These are phyloP conservation scores for Aphanocladium album DNA, from an alignment of 2,329 filamentous ascomycete species.

Conservation along the genomic window DNA sequence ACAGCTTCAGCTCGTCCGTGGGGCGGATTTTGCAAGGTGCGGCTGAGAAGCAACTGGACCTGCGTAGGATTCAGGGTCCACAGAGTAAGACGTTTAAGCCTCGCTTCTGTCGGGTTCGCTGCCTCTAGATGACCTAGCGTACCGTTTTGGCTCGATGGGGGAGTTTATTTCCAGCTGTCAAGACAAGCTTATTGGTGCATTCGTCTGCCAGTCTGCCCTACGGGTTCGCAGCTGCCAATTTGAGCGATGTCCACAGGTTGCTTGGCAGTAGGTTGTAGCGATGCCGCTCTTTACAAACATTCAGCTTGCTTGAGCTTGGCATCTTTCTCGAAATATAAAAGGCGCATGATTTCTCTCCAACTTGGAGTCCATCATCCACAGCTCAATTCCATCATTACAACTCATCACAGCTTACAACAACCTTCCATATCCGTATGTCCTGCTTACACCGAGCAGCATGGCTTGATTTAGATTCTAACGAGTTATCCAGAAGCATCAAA, in stretches of 20 bases:
- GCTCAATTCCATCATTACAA: not conserved
- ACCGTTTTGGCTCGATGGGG: not conserved
- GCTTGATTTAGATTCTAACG: not conserved
- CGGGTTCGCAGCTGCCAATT: not conserved
- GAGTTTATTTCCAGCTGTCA: not conserved
- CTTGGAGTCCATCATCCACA: not conserved
- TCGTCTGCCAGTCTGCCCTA: not conserved
- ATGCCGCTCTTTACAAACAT: not conserved
- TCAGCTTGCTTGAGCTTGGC: not conserved
- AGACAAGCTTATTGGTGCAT: not conserved
- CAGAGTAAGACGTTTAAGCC: not conserved
- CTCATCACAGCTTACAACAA: not conserved
- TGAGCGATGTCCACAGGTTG: not conserved
- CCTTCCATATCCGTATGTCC: not conserved
- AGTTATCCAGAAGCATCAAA: not conserved
- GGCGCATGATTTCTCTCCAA: not conserved
- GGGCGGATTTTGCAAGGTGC: not conserved
- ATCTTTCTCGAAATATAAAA: not conserved
- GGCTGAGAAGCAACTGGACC: not conserved
- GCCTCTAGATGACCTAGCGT: not conserved
- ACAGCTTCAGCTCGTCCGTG: not conserved
- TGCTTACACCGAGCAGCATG: not conserved
- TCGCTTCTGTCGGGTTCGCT: not conserved
- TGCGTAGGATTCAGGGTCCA: not conserved
- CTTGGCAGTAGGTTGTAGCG: too few relatives aligned